Base-by-base conservation (phyloP, 148 eudicot species). In the Rhododendron vialii region DNA sequence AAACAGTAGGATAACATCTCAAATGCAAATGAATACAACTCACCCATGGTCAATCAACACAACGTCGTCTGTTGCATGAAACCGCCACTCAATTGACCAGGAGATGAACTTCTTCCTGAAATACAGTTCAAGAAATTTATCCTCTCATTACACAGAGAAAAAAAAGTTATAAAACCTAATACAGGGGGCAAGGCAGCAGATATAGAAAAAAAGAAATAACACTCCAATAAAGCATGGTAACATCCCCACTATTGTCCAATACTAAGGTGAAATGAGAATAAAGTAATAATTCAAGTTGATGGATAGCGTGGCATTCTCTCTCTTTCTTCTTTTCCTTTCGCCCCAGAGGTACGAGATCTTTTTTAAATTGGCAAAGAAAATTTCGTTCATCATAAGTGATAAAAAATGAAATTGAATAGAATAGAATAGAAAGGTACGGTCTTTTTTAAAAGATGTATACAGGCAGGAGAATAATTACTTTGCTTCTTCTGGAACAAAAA, bases 41-140 rank as follows among this genome's bases (percentile, higher is more conserved):
- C 87, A 98, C 99, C 94, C 93, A 74, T 98, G 96, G 78, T 98
- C 96, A 85, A 93, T 90, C 36, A 98, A 88, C 82, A 90, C 94
- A 88, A 94, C 92, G 83, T 95, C 92, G 83, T 95, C 93, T n/a
- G 98, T 93, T 45, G 93, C 93, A 91, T 95, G 92, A 90, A 95
- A 98, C 71, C 95, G 92, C 99, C 98, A 98, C 88, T 98, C 99
- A 78, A 98, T 90, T 47, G 98, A 95, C 99, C 99, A 98, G 26
- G 83, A 90, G 83, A 95, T 98, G 87, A 76, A 87, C 86, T 91
- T 95, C 83, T 88, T 91, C 93, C 99, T 98, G 94, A 24, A 81
- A 84, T 71, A 86, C 47, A 59, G 47, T 51, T 85, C n/a, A 83
- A 43, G 69, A 85, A 17, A 28, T 30, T 38, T 14, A 38, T 76